Evolutionary conservation across 768 basidiomycete genomes (phyloP).

Genomic region (Boletus rubescentipes): DNA sequence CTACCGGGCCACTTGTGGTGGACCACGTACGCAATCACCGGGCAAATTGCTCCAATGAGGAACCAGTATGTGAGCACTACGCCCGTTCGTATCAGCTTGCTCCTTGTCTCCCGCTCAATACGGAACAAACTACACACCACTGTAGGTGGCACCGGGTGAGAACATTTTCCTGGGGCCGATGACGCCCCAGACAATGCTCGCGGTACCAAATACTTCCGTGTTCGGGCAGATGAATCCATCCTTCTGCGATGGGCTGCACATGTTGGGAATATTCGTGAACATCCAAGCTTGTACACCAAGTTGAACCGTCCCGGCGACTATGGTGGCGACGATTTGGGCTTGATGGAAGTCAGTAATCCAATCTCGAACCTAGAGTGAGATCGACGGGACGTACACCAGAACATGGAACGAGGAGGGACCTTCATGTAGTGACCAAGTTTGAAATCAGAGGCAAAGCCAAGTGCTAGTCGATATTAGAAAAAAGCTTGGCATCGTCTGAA

Average conservation of each 20-base stretch:
- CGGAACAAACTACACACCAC: constrained; percentile 30
- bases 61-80: constrained; percentile 66
- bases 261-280: constrained; percentile 41
- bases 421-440: constrained; percentile 79
- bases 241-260: constrained; percentile 29
- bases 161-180: constrained; percentile 77
- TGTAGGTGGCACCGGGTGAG: constrained; percentile 62
- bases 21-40: constrained; percentile 53
- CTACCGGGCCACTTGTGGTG: constrained; percentile 61
- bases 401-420: constrained; percentile 66
- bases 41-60: constrained; percentile 68
- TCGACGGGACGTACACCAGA: constrained; percentile 40
- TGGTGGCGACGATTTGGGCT: constrained; percentile 60
- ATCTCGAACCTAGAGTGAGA: neutral
- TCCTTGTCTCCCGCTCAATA: neutral
- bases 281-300: constrained; percentile 67
- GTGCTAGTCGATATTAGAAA: constrained; percentile 35
- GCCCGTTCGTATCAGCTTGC: neutral
- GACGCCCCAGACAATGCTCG: constrained; percentile 79
- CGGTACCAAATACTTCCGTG: constrained; percentile 75
- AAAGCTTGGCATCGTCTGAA: too few relatives aligned
- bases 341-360: neutral
- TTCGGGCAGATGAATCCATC: constrained; percentile 68
- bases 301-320: constrained; percentile 65
- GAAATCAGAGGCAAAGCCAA: constrained; percentile 68